Evolutionary conservation across 768 basidiomycete species (phyloP).

Genomic region (Mycena polygramma): DNA sequence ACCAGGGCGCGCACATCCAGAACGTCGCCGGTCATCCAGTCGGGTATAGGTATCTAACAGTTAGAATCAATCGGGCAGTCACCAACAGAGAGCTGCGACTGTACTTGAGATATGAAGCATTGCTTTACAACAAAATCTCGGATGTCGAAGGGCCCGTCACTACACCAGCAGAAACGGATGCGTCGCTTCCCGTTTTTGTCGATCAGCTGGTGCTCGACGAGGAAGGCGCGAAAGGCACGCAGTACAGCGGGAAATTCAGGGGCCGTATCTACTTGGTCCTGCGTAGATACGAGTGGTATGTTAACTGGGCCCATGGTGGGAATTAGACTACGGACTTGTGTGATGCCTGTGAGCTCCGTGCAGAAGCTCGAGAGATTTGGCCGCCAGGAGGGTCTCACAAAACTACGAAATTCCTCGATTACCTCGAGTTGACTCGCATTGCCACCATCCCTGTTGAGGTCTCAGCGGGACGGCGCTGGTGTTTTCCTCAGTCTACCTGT

Average conservation of each 20-base stretch:
- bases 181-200: conserved; percentile 70
- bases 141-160: conserved; percentile 86
- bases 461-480: no score
- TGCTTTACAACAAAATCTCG: conserved; percentile 91
- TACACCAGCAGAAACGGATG: conserved; percentile 84
- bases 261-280: conserved; percentile 86
- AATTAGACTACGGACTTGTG: conserved; percentile 72
- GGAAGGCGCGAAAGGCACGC: conserved; percentile 71
- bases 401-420: conserved; percentile 87
- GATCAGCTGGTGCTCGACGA: conserved; percentile 79
- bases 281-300: conserved; percentile 13
- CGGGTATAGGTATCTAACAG: conserved; percentile 72
- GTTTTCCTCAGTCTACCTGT: conserved; percentile 41
- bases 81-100: conserved; percentile 18
- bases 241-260: conserved; percentile 83
- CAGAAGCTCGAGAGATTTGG: conserved; percentile 89
- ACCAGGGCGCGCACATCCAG: conserved; percentile 81
- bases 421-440: conserved; percentile 71
- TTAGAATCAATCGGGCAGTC: conserved; percentile 8
- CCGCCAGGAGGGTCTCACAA: conserved; percentile 89
- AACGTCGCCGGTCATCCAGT: conserved; percentile 80
- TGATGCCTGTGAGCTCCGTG: conserved; percentile 89
- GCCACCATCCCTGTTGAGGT: conserved; percentile 55
- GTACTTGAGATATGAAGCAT: conserved; percentile 83
- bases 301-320: conserved; percentile 20